These are phyloP conservation scores for Oxyria digyna DNA, from an alignment of 148 eudicot species.

Conservation along the genomic window DNA sequence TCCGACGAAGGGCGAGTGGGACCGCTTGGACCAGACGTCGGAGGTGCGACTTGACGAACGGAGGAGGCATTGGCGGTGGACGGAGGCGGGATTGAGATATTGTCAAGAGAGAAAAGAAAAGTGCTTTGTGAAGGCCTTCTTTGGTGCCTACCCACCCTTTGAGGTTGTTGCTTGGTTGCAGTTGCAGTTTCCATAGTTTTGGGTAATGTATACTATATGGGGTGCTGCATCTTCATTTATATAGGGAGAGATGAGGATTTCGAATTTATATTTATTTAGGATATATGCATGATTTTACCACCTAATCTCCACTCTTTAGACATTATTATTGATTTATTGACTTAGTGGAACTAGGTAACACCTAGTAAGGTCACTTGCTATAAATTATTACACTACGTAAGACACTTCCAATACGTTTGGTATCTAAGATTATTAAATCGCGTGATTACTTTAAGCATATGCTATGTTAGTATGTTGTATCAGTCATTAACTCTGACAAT, in stretches of 20 bases:
- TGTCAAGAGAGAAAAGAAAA: conserved; percentile 2
- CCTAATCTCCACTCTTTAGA: not conserved
- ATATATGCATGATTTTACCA: too few relatives aligned
- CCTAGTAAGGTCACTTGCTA: not conserved
- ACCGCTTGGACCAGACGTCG: not conserved
- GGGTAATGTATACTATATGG: not conserved
- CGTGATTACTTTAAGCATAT: too few relatives aligned
- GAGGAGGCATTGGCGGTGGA: not conserved
- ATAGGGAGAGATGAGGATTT: not conserved
- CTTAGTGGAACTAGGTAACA: not conserved
- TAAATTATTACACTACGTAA: too few relatives aligned
- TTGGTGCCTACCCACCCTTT: conserved; percentile 1
- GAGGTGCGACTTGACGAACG: not conserved
- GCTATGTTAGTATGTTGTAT: too few relatives aligned
- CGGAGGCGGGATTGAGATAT: not conserved
- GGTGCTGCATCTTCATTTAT: not conserved
- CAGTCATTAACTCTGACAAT: too few relatives aligned
- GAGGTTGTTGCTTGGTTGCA: not conserved
- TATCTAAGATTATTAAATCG: too few relatives aligned
- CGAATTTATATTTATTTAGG: too few relatives aligned
- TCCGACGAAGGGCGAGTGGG: not conserved
- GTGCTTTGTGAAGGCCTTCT: not conserved
- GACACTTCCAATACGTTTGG: too few relatives aligned
- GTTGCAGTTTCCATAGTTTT: not conserved
- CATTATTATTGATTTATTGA: not conserved